These are phyloP conservation scores for Aphanomyces cochlioides DNA, from an alignment of 352 stramenopile genomes.

Conservation along the genomic window DNA sequence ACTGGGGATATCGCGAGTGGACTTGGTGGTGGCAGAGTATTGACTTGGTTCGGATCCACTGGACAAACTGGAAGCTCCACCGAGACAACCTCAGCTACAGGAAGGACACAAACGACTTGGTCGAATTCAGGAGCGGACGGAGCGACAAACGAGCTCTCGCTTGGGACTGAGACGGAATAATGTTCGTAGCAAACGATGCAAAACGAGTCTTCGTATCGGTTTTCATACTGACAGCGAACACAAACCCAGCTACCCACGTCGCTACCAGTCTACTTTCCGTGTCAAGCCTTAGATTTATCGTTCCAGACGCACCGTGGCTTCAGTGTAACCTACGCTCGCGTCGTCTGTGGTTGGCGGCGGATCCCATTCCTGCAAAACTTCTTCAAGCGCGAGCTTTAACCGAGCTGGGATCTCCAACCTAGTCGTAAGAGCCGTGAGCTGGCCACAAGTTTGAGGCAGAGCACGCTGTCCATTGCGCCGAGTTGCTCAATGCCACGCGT, in stretches of 20 bases:
- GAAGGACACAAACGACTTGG: slow-evolving; percentile 1
- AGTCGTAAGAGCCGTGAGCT: background rate
- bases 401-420: slow-evolving; percentile 23
- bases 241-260: background rate
- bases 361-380: slow-evolving; percentile 28
- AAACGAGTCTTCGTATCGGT: slow-evolving; percentile 29
- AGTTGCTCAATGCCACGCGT: slow-evolving; percentile 4
- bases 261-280: no score
- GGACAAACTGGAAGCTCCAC: no score
- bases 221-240: slow-evolving; percentile 1
- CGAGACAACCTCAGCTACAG: background rate
- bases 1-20: background rate
- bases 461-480: slow-evolving; percentile 21
- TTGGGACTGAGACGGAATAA: slow-evolving; percentile 21
- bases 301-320: background rate
- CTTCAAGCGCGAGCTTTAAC: slow-evolving; percentile 25
- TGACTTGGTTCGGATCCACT: no score
- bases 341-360: background rate
- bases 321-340: background rate
- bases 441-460: no score
- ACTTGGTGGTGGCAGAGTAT: background rate
- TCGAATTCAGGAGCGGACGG: slow-evolving; percentile 23
- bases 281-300: background rate
- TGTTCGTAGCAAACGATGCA: slow-evolving; percentile 27
- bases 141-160: background rate